Evolutionary conservation across 2,329 filamentous ascomycete species (phyloP).

Genomic region (Pseudofabraea citricarpa): DNA sequence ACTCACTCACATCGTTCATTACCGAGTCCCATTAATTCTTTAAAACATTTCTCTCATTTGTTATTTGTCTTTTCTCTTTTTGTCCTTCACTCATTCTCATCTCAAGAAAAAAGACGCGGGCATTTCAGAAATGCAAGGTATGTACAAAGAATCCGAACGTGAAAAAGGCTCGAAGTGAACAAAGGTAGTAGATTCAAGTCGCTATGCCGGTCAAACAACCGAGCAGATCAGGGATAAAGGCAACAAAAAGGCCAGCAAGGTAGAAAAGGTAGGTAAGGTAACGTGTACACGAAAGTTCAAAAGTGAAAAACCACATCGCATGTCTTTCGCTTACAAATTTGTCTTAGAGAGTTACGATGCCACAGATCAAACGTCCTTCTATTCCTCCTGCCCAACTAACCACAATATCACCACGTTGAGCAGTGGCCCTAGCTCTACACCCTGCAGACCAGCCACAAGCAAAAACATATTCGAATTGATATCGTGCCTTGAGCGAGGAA

Average conservation of each 20-base stretch:
- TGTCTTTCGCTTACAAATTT: conserved; percentile 11
- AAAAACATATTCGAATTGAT: conserved; percentile 17
- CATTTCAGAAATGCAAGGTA: no score
- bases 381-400: conserved; percentile 16
- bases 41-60: no score
- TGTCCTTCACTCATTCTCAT: no score
- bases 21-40: no score
- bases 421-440: conserved; percentile 16
- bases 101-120: no score
- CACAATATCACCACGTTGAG: conserved; percentile 19
- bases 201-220: conserved; percentile 13
- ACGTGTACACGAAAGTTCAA: conserved; percentile 12
- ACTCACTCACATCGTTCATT: no score
- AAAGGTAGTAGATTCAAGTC: conserved; percentile 16
- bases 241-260: no score
- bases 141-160: conserved; percentile 15
- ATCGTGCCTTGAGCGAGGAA: conserved; percentile 9
- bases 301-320: conserved; percentile 2
- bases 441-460: conserved; percentile 22
- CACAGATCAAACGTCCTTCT: conserved; percentile 26
- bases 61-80: no score
- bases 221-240: conserved; percentile 11
- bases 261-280: conserved; percentile 12
- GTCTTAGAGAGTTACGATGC: conserved; percentile 13
- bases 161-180: conserved; percentile 18